A percentile compares a stretch with the other conserved stretches of the same genome.
Evolutionary conservation across 352 stramenopile species (phyloP).

Genomic region (Globisporangium nodosum): DNA sequence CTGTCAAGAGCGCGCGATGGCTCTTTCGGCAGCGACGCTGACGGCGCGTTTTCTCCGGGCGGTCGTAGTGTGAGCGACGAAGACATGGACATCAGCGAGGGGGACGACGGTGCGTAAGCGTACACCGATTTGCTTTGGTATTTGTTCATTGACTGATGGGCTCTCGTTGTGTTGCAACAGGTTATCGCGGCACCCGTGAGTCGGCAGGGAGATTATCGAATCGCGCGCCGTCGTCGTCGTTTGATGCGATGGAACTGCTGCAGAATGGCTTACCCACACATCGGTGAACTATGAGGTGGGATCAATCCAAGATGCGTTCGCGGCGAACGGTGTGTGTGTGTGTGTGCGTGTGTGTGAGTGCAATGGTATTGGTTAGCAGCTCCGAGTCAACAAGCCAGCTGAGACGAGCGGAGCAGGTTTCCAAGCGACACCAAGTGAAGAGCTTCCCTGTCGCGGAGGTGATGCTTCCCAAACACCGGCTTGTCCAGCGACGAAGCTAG

Average conservation of each 20-base stretch:
- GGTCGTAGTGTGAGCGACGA: constrained; percentile 11
- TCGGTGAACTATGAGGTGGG: constrained; percentile 1
- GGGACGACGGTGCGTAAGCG: constrained; percentile 3
- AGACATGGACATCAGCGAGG: constrained; percentile 17
- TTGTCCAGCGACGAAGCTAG: neutral
- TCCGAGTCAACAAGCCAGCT: too few species aligned
- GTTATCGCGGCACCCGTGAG: neutral
- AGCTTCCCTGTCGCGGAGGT: too few species aligned
- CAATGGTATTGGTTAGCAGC: neutral
- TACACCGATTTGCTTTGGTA: neutral
- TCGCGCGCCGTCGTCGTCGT: constrained; percentile 2
- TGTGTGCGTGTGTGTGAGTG: neutral
- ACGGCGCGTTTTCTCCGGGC: constrained; percentile 8
- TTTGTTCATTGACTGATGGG: too few species aligned
- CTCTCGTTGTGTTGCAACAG: too few species aligned
- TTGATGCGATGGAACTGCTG: constrained; percentile 2
- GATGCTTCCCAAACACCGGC: too few species aligned
- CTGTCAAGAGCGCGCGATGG: constrained; percentile 4
- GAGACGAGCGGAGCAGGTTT: neutral
- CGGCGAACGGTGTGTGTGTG: neutral
- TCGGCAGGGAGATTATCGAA: neutral
- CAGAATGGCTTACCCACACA: constrained; percentile 3
- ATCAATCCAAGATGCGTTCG: neutral
- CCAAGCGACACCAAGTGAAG: neutral
- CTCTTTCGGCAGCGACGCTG: constrained; percentile 5